A percentile compares a stretch with the other conserved stretches of the same genome.
phyloP scores from a whole-genome alignment of 441 rosid genomes.

The Populus trichocarpa region DNA sequence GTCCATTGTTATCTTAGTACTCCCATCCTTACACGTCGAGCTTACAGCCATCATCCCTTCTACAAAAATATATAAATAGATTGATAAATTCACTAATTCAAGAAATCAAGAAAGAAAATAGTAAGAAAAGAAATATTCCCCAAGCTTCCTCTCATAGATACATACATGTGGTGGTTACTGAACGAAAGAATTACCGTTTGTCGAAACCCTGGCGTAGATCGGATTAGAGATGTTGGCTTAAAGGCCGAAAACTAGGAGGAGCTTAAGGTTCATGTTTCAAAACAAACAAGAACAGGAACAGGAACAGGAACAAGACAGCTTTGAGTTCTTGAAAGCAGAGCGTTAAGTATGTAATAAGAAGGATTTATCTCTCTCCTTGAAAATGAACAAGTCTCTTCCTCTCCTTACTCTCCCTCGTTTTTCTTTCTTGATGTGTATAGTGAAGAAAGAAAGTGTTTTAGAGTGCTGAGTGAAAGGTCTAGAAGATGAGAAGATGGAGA shows the following conservation, averaged over 20 bases:
- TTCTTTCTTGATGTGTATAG: not conserved
- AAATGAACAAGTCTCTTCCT: not conserved
- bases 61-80: too few species aligned
- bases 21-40: constrained; percentile 42
- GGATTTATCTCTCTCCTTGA: not conserved
- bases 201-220: constrained; percentile 17
- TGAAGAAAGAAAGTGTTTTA: not conserved
- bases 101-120: not conserved
- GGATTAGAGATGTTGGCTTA: not conserved
- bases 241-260: not conserved
- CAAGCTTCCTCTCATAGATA: not conserved
- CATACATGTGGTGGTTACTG: not conserved
- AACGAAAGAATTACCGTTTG: constrained; percentile 12
- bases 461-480: not conserved
- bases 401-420: not conserved
- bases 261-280: not conserved
- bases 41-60: constrained; percentile 56
- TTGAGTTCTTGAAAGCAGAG: not conserved
- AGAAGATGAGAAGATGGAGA: not conserved
- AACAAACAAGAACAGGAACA: not conserved
- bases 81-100: not conserved
- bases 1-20: constrained; percentile 51
- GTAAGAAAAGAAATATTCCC: not conserved
- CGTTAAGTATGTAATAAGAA: not conserved
- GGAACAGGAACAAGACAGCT: not conserved